Base-by-base conservation (phyloP, 176 grass and related monocot species). In the Musa schizocarpa region DNA sequence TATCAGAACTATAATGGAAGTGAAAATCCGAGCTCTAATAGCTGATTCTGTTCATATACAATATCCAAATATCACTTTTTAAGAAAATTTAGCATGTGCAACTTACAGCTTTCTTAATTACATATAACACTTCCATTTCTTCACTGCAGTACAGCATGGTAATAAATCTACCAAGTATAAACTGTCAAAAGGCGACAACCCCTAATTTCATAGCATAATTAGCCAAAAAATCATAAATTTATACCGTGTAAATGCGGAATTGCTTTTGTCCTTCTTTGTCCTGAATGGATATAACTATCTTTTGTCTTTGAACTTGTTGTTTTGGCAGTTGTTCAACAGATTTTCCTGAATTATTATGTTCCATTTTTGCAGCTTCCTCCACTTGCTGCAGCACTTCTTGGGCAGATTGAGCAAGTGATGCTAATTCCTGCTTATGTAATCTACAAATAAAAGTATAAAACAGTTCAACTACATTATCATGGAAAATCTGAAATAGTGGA, bases 251-350 rank as follows among this genome's bases (percentile, higher is more conserved):
- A 17, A 98, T 24, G 25, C 95, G 89, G 54, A 91, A 65, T 51
- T 82, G 86, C 53, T 89, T 87, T 11, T 87, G 76, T 9, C 69
- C 84, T 71, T 86, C 76, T 76, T 89, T 98, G 54, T 86, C 88
- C 83, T 98, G 88, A 73, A 98, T 68, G 24, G 83, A 86, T 82
- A 98, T 84, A n/a, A 89, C 72, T 0, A 98, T 84, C 22, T 89
- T 94, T 73, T 79, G 74, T 79, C 86, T 89, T 72, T 75, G 77
- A 5, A 69, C 65, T 50, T 81, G 26, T 63, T 43, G 57, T 87
- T 89, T 80, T 71, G 72, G 9, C 74, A 52, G 65, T 8, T 80
- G 67, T 25, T 91, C 84, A 19, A 87, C 12, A 56, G 69, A 13
- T 73, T 77, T 81, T 67, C 73, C 79, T 11, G 54, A 56, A 50